These are phyloP conservation scores for Alloascoidea hylecoeti DNA, from an alignment of 805 yeast species.

Conservation along the genomic window DNA sequence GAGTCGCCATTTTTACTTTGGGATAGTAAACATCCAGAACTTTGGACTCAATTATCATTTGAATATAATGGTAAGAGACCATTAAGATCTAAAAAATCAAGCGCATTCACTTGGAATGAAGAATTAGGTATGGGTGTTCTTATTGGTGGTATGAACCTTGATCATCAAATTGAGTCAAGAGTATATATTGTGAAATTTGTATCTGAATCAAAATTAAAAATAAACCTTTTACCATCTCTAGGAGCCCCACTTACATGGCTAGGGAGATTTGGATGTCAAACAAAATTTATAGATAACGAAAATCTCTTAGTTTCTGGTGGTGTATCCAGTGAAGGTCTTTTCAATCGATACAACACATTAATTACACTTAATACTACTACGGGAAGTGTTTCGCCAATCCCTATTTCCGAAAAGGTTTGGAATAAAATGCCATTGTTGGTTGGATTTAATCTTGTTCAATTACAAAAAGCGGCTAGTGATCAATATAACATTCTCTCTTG, in stretches of 20 bases:
- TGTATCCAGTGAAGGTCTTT: slow-evolving; percentile 24
- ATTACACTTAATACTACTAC: slow-evolving; percentile 18
- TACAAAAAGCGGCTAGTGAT: slow-evolving; percentile 9
- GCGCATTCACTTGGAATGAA: neutral
- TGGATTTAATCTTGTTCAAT: slow-evolving; percentile 31
- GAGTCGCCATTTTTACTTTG: neutral
- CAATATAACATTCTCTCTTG: too few relatives aligned
- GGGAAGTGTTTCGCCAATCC: slow-evolving; percentile 12
- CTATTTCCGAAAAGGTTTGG: slow-evolving; percentile 24
- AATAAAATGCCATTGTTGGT: slow-evolving; percentile 29
- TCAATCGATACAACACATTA: slow-evolving; percentile 20
- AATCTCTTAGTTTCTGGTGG: slow-evolving; percentile 42
- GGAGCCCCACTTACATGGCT: slow-evolving; percentile 12
- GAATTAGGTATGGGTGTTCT: neutral
- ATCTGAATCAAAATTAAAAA: too few relatives aligned
- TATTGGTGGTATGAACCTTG: neutral
- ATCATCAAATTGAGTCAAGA: neutral
- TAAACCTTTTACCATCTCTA: too few relatives aligned
- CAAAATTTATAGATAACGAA: slow-evolving; percentile 15
- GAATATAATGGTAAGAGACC: neutral
- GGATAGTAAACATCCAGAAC: neutral
- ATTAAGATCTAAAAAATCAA: neutral
- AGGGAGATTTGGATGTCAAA: slow-evolving; percentile 35
- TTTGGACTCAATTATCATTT: neutral
- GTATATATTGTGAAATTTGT: neutral